Percentiles rank a stretch among this genome's conserved stretches.
phyloP scores from a whole-genome alignment of 768 basidiomycete species.

The Boletus insuetus region DNA sequence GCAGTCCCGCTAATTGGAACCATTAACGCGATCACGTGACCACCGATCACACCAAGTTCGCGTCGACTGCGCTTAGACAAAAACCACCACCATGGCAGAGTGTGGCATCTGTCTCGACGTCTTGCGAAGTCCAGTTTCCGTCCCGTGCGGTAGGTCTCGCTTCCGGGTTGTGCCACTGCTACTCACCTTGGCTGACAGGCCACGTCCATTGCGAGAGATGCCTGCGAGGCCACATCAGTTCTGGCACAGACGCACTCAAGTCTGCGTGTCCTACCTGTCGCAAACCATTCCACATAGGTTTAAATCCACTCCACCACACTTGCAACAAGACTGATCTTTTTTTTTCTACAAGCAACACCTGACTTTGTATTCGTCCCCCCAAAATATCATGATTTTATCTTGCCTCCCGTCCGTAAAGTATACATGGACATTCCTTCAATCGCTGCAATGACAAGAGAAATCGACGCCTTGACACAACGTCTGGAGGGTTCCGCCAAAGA shows the following conservation, averaged over 20 bases:
- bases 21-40: constrained; percentile 30
- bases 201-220: constrained; percentile 67
- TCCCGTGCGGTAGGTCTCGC: constrained; percentile 57
- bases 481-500: constrained; percentile 38
- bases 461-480: constrained; percentile 37
- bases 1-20: not conserved
- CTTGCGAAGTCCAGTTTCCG: constrained; percentile 51
- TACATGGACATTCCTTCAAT: constrained; percentile 44
- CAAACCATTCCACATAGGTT: constrained; percentile 53
- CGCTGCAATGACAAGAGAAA: constrained; percentile 27
- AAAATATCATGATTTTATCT: constrained; percentile 57
- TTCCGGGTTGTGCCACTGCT: not conserved
- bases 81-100: constrained; percentile 38
- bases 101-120: constrained; percentile 63
- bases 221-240: constrained; percentile 36
- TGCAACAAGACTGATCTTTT: not conserved
- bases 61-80: not conserved
- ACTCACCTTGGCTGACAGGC: constrained; percentile 36
- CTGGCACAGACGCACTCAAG: constrained; percentile 33
- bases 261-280: constrained; percentile 62
- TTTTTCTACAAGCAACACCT: constrained; percentile 38
- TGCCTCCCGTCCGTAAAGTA: constrained; percentile 56
- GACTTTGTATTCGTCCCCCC: constrained; percentile 51
- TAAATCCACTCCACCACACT: constrained; percentile 8
- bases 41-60: not conserved